Percentiles rank a stretch among this genome's conserved stretches.
Conservation (phyloP, 2,329 filamentous ascomycete genomes). For the Penicillium olsonii region DNA sequence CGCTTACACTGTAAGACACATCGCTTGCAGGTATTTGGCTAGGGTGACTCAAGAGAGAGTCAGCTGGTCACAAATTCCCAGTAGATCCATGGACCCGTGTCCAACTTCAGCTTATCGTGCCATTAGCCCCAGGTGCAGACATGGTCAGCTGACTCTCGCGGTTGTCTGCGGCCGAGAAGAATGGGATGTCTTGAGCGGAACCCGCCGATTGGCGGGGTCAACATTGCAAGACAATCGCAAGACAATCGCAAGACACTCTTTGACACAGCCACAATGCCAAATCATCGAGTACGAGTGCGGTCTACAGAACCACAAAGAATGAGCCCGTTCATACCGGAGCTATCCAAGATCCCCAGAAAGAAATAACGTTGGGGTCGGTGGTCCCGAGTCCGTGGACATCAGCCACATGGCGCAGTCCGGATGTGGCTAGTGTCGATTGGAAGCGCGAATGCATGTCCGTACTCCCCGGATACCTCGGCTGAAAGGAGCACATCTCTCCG, state of each 20-base stretch:
- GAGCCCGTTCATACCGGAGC: background rate
- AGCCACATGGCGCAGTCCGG: conserved; percentile 6
- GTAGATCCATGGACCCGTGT: conserved; percentile 8
- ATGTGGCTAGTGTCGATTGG: conserved; percentile 7
- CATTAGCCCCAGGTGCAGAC: background rate
- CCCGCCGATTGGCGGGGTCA: conserved; percentile 9
- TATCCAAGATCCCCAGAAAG: background rate
- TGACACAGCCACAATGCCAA: conserved; percentile 4
- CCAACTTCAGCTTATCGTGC: conserved; percentile 7
- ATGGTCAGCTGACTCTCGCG: conserved; percentile 12
- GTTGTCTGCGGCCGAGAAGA: conserved; percentile 4
- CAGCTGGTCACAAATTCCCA: conserved; percentile 6
- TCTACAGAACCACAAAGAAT: background rate
- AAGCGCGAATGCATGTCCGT: background rate
- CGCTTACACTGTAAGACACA: conserved; percentile 1
- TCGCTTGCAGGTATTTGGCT: background rate
- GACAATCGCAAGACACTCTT: conserved; percentile 6
- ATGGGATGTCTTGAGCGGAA: conserved; percentile 4
- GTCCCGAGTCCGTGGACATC: conserved; percentile 2
- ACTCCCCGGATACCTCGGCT: background rate
- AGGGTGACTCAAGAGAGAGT: conserved; percentile 7
- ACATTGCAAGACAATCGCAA: conserved; percentile 2
- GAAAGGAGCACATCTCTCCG: conserved; percentile 1
- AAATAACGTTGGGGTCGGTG: conserved; percentile 7
- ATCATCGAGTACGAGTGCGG: background rate